Conservation (phyloP, 805 yeast genomes). For the Candida ovalis region DNA sequence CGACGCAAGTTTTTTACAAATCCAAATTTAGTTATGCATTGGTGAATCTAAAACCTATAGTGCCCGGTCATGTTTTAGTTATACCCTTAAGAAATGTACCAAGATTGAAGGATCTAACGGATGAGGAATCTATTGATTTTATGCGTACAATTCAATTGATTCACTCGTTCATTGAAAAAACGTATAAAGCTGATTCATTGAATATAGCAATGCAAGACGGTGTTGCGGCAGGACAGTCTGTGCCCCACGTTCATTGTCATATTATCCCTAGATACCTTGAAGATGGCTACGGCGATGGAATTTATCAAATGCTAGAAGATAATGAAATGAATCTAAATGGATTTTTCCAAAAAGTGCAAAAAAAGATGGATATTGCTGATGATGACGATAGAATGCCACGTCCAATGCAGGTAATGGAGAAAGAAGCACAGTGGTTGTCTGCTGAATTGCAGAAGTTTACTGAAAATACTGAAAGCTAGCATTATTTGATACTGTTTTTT, state of each 20-base stretch:
- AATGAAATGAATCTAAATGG: conserved; percentile 46
- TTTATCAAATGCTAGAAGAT: conserved; percentile 63
- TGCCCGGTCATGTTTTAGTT: conserved; percentile 90
- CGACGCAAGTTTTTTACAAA: conserved; percentile 52
- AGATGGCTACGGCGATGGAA: conserved; percentile 62
- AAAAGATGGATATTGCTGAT: conserved; percentile 31
- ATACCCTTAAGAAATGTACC: conserved; percentile 74
- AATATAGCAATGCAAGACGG: conserved; percentile 97
- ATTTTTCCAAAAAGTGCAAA: conserved; percentile 29
- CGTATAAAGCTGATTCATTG: conserved; percentile 75
- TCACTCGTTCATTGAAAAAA: conserved; percentile 58
- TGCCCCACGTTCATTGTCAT: conserved; percentile 94
- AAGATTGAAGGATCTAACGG: conserved; percentile 64
- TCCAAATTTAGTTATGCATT: conserved; percentile 73
- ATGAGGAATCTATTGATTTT: conserved; percentile 73
- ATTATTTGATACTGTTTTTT: too few relatives aligned
- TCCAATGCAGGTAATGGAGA: conserved; percentile 58
- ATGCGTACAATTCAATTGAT: conserved; percentile 71
- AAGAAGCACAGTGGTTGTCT: conserved; percentile 62
- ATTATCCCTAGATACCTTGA: conserved; percentile 76
- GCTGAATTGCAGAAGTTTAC: conserved; percentile 35
- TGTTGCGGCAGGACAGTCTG: conserved; percentile 91
- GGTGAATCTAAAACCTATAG: conserved; percentile 88
- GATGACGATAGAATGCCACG: conserved; percentile 59
- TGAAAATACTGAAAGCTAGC: not conserved